These are phyloP conservation scores for Isoetes taiwanensis DNA, from an alignment of 75 land plant genomes.

Conservation along the genomic window DNA sequence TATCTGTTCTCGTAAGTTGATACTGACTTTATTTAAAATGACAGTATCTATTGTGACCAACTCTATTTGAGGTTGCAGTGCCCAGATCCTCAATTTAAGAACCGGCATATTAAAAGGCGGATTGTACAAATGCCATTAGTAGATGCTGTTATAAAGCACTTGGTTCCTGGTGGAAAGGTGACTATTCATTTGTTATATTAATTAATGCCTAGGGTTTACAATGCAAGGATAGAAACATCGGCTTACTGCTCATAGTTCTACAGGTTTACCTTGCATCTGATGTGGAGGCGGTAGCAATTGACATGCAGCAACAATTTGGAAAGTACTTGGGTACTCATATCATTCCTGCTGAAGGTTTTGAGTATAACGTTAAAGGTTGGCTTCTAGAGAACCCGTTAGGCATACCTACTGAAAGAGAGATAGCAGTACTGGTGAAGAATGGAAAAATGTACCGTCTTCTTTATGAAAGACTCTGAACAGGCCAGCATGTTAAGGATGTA, in stretches of 20 bases:
- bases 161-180: conserved; percentile 64
- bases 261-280: conserved; percentile 86
- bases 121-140: conserved; percentile 66
- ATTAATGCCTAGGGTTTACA: not conserved
- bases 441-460: conserved; percentile 61
- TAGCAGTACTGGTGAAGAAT: conserved; percentile 69
- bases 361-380: conserved; percentile 70
- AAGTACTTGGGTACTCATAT: conserved; percentile 10
- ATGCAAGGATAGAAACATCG: not conserved
- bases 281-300: conserved; percentile 69
- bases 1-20: conserved; percentile 62
- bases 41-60: not conserved
- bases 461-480: conserved; percentile 31
- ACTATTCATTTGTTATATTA: not conserved
- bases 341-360: conserved; percentile 10
- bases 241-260: not conserved
- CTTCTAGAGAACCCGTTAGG: conserved; percentile 64
- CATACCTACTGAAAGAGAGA: conserved; percentile 76
- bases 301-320: conserved; percentile 73
- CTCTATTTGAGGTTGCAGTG: conserved; percentile 34
- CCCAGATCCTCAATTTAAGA: conserved; percentile 95
- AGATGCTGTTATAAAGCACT: conserved; percentile 40
- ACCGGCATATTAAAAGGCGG: conserved; percentile 71
- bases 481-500: not conserved
- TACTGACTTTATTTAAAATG: not conserved